These are phyloP conservation scores for Rhodomyrtus psidioides DNA, from an alignment of 441 rosid species.

Conservation along the genomic window DNA sequence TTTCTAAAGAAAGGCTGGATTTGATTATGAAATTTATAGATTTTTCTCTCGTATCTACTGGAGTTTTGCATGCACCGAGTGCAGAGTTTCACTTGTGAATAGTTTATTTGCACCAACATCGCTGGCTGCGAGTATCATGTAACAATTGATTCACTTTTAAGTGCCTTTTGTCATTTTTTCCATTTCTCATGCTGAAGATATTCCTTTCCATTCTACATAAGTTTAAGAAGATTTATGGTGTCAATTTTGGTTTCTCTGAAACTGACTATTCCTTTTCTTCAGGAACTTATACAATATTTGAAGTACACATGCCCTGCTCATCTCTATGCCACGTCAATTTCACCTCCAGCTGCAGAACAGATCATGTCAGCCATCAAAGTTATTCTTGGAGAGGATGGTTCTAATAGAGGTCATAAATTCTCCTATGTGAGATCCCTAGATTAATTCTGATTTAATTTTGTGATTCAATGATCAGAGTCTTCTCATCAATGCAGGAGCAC, in stretches of 20 bases:
- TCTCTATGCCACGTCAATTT: slow-evolving; percentile 78
- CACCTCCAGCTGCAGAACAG: slow-evolving; percentile 88
- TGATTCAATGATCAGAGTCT: background rate
- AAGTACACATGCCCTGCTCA: slow-evolving; percentile 77
- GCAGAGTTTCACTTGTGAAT: background rate
- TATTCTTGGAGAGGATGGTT: slow-evolving; percentile 82
- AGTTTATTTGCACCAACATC: background rate
- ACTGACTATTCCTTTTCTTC: background rate
- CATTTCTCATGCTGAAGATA: background rate
- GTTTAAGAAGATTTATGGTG: background rate
- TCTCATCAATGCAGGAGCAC: slow-evolving; percentile 47
- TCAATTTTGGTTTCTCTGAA: background rate
- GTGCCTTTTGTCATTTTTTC: background rate
- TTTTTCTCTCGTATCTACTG: background rate
- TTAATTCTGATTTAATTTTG: background rate
- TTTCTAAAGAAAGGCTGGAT: background rate
- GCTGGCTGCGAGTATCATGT: background rate
- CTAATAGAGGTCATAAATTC: slow-evolving; percentile 52
- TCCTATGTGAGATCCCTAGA: background rate
- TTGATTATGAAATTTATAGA: background rate
- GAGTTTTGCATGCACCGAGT: background rate
- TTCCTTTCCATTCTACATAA: background rate
- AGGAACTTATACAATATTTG: slow-evolving; percentile 73
- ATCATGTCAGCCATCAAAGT: slow-evolving; percentile 75
- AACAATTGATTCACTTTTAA: background rate